A percentile compares a stretch with the other conserved stretches of the same genome.
phyloP scores from a whole-genome alignment of 2,329 filamentous ascomycete genomes.

The Exophiala lecanii-corni region DNA sequence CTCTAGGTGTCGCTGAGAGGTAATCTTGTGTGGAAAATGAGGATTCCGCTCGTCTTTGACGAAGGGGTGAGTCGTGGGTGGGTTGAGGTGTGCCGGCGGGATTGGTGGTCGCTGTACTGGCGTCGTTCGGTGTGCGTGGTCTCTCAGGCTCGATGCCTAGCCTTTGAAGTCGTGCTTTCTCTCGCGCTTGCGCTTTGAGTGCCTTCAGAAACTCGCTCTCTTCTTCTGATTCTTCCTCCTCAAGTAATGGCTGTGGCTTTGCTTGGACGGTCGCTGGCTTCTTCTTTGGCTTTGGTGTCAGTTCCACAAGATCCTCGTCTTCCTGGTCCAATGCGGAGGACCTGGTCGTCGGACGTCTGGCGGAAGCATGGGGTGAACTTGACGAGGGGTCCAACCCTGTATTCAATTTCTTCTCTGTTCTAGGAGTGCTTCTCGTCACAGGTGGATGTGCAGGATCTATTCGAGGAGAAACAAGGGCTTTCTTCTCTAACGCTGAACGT shows the following conservation, averaged over 20 bases:
- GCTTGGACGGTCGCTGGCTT: background rate
- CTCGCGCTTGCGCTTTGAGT: slow-evolving; percentile 39
- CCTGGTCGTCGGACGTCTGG: background rate
- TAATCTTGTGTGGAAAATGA: slow-evolving; percentile 13
- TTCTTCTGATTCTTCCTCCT: slow-evolving; percentile 25
- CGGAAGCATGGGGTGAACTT: background rate
- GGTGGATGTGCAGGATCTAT: slow-evolving; percentile 1
- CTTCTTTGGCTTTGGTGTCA: slow-evolving; percentile 3
- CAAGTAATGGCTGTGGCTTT: slow-evolving; percentile 2
- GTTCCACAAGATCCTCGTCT: slow-evolving; percentile 17
- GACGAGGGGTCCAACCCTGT: slow-evolving; percentile 6
- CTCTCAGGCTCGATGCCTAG: slow-evolving; percentile 19
- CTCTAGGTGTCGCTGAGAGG: slow-evolving; percentile 1
- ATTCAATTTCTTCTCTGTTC: slow-evolving; percentile 6
- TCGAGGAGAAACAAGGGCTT: background rate
- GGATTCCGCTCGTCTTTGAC: slow-evolving; percentile 6
- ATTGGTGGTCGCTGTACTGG: background rate
- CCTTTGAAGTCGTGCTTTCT: slow-evolving; percentile 32
- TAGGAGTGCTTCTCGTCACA: slow-evolving; percentile 17
- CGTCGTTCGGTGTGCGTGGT: slow-evolving; percentile 3
- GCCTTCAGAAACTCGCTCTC: slow-evolving; percentile 39
- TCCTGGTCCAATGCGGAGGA: slow-evolving; percentile 10
- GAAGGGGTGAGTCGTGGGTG: background rate
- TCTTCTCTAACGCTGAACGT: too few species aligned
- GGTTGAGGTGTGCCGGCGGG: background rate